A percentile compares a stretch with the other conserved stretches of the same genome.
These are phyloP conservation scores for Plectranthus barbatus DNA, from an alignment of 257 asterid species.

Conservation along the genomic window DNA sequence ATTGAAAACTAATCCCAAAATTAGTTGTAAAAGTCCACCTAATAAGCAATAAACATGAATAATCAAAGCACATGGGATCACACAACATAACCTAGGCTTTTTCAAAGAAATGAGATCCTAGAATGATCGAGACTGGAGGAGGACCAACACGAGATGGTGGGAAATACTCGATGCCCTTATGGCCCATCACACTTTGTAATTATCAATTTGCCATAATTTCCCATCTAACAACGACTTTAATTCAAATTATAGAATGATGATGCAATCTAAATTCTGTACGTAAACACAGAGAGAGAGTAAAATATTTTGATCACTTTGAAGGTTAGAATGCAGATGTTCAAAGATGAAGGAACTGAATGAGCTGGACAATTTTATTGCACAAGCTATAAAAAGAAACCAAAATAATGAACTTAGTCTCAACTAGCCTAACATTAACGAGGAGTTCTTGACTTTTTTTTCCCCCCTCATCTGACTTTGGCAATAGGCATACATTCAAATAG, in stretches of 20 bases:
- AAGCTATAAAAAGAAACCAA: not conserved
- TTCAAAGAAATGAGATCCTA: slow-evolving; percentile 4
- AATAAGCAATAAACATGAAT: slow-evolving; percentile 12
- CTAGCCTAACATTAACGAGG: not conserved
- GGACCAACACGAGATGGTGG: too few species aligned
- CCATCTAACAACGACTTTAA: slow-evolving; percentile 14
- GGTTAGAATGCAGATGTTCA: not conserved
- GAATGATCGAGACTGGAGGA: too few species aligned
- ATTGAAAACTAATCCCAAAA: slow-evolving; percentile 4
- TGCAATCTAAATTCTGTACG: too few species aligned
- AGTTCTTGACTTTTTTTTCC: not conserved
- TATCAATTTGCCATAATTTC: too few species aligned
- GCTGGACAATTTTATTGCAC: not conserved
- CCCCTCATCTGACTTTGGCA: not conserved
- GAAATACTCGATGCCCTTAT: slow-evolving; percentile 17
- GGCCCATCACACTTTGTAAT: slow-evolving; percentile 19
- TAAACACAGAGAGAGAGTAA: not conserved
- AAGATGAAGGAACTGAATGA: not conserved
- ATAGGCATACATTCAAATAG: too few species aligned
- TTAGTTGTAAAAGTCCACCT: slow-evolving; percentile 3
- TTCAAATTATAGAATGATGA: slow-evolving; percentile 7
- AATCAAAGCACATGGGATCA: slow-evolving; percentile 6
- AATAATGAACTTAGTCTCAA: slow-evolving; percentile 2
- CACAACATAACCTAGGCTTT: not conserved
- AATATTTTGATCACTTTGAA: not conserved